Evolutionary conservation across 2,329 filamentous ascomycete genomes (phyloP), one percentile per base, ranked within the genome.

Genomic region (Macrophomina phaseolina): DNA sequence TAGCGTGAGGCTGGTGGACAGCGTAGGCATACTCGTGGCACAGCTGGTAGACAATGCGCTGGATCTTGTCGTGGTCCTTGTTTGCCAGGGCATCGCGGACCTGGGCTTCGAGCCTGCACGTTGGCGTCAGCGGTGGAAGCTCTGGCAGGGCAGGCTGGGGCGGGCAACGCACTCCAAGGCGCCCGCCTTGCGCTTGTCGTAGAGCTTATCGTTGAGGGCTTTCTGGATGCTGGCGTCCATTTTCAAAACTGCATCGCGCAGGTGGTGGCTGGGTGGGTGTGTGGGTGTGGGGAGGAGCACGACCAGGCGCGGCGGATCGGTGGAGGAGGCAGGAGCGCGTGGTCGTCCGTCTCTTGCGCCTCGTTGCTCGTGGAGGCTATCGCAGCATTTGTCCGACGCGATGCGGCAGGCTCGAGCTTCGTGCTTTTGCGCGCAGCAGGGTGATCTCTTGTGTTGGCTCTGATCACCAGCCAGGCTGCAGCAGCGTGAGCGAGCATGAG

Each of bases 21-120:
- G 94, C 94, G 79, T 98, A 99, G 61, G 95, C 95, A 82, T 94
- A 99, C 73, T 99, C 95, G 77, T 97, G 94, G 79, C 94, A 97
- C 68, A 99, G 89, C 83, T 99, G 94, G 74, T 97, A 91, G 68
- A 99, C 92, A 67, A 98, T 94, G 74, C 90, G 91, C 72, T 90
- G 87, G 71, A 99, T 94, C 73, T 87, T 88, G 66, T 91, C 88
- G 74, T 93, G 90, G 75, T 98, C 92, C 75, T 90, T 90, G 72
- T 84, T 85, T 56, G 87, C 87, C 68, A 92, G 89, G 32, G 94
- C 87, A 76, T 97, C 93, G 70, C 95, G 91, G 74, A 99, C 95
- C 65, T 93, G 87, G 71, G 90, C 91, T 81, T 99, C 95, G 72
- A 99, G 90, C 73, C 93, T 97, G 74, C 65, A 32, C 30, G 32